Conservation (phyloP, 768 basidiomycete genomes). For the Crucibulum laeve region DNA sequence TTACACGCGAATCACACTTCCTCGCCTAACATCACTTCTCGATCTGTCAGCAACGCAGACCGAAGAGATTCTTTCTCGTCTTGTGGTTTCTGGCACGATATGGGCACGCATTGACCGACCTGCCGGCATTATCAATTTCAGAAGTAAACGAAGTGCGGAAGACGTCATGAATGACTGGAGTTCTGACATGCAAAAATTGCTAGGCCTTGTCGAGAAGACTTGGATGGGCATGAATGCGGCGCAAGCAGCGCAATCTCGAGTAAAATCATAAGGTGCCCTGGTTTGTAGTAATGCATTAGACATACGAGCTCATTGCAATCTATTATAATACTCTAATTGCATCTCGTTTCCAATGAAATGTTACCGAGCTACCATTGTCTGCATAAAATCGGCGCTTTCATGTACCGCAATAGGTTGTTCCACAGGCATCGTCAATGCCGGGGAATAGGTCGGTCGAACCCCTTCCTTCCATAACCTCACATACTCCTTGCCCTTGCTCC, state of each 20-base stretch:
- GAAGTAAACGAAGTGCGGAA: conserved; percentile 75
- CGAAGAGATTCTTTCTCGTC: conserved; percentile 81
- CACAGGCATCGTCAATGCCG: conserved; percentile 42
- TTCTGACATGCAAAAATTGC: conserved; percentile 89
- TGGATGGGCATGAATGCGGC: conserved; percentile 97
- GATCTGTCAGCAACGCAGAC: conserved; percentile 80
- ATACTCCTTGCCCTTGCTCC: conserved; percentile 76
- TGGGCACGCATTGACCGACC: conserved; percentile 95
- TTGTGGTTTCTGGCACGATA: conserved; percentile 89
- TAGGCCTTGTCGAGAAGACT: conserved; percentile 94
- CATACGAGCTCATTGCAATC: too few species aligned
- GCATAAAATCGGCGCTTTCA: background rate
- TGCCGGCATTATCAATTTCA: conserved; percentile 84
- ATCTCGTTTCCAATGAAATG: too few species aligned
- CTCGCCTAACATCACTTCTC: conserved; percentile 79
- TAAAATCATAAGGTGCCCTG: conserved; percentile 28
- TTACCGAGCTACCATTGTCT: too few species aligned
- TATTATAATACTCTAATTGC: too few species aligned
- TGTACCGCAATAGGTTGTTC: conserved; percentile 6
- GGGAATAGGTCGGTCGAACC: conserved; percentile 61
- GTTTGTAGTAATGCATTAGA: conserved; percentile 13
- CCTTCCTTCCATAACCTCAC: conserved; percentile 69
- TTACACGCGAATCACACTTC: conserved; percentile 88
- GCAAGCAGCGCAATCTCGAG: conserved; percentile 74
- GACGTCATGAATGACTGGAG: conserved; percentile 99